phyloP scores from a whole-genome alignment of 2,329 filamentous ascomycete species.

The Colletotrichum tanaceti region DNA sequence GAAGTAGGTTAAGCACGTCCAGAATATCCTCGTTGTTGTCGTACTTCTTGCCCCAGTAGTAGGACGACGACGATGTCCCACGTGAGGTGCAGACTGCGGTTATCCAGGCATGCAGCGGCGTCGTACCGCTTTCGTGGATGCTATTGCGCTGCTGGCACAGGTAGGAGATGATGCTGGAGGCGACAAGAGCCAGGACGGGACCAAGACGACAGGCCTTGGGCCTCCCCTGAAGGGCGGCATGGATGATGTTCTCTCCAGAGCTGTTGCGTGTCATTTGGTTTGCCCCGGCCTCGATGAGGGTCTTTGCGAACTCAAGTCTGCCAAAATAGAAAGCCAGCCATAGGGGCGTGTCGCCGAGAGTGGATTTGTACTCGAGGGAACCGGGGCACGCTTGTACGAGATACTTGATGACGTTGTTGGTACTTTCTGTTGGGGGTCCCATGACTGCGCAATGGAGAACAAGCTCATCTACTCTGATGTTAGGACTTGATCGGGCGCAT shows the following conservation, averaged over 20 bases:
- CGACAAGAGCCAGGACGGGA: conserved; percentile 67
- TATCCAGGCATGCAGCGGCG: conserved; percentile 74
- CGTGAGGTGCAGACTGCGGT: conserved; percentile 17
- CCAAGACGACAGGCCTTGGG: conserved; percentile 54
- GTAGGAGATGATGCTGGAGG: conserved; percentile 64
- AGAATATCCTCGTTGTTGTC: conserved; percentile 48
- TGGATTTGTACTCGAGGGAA: conserved; percentile 70
- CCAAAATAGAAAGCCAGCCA: conserved; percentile 72
- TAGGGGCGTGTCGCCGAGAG: conserved; percentile 73
- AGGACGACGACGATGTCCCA: neutral
- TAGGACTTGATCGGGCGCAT: conserved; percentile 31
- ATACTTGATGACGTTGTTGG: conserved; percentile 71
- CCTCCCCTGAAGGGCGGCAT: conserved; percentile 59
- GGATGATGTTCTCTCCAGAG: conserved; percentile 74
- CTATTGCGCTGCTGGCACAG: conserved; percentile 70
- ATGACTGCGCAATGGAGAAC: conserved; percentile 75
- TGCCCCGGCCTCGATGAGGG: conserved; percentile 75
- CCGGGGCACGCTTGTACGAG: conserved; percentile 72
- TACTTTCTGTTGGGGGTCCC: conserved; percentile 52
- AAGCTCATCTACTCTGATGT: conserved; percentile 62
- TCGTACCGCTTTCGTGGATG: conserved; percentile 63
- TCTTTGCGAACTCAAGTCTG: conserved; percentile 65
- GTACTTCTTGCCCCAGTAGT: conserved; percentile 42
- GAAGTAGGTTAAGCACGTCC: conserved; percentile 60
- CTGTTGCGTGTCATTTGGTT: conserved; percentile 74